Percentiles rank a stretch among this genome's conserved stretches.
Conservation (phyloP, 2,329 filamentous ascomycete species). For the Didymella keratinophila region DNA sequence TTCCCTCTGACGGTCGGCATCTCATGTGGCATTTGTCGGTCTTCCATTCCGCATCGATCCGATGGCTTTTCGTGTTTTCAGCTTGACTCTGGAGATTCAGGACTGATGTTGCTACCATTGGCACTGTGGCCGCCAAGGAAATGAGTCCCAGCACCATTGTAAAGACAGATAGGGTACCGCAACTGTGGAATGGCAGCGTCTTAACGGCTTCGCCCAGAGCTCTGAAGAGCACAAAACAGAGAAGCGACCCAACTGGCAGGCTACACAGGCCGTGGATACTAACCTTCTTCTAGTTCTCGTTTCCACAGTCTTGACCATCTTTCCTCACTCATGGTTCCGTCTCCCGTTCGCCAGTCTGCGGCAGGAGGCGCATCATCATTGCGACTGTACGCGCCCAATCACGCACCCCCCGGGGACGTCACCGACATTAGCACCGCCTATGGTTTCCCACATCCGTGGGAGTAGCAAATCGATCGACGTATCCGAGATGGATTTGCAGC, state of each 20-base stretch:
- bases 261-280: not conserved
- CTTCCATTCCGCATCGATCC: conserved; percentile 29
- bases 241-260: not conserved
- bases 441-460: not conserved
- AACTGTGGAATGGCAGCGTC: not conserved
- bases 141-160: conserved; percentile 20
- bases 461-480: conserved; percentile 25
- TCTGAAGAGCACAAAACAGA: not conserved
- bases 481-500: conserved; percentile 19
- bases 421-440: conserved; percentile 6
- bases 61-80: conserved; percentile 27
- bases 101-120: conserved; percentile 32
- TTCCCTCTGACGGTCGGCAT: conserved; percentile 27
- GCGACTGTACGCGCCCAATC: conserved; percentile 20
- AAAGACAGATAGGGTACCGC: not conserved
- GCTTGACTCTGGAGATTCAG: conserved; percentile 32
- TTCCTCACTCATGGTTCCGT: conserved; percentile 6
- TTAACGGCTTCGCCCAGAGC: not conserved
- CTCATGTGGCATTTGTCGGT: conserved; percentile 32
- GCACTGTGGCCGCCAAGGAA: conserved; percentile 26
- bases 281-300: not conserved
- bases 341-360: conserved; percentile 19
- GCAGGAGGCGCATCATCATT: conserved; percentile 18
- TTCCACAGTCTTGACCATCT: not conserved
- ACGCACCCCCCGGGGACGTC: conserved; percentile 6